Base-by-base conservation (phyloP, 2,329 filamentous ascomycete species). In the Scedosporium apiospermum region DNA sequence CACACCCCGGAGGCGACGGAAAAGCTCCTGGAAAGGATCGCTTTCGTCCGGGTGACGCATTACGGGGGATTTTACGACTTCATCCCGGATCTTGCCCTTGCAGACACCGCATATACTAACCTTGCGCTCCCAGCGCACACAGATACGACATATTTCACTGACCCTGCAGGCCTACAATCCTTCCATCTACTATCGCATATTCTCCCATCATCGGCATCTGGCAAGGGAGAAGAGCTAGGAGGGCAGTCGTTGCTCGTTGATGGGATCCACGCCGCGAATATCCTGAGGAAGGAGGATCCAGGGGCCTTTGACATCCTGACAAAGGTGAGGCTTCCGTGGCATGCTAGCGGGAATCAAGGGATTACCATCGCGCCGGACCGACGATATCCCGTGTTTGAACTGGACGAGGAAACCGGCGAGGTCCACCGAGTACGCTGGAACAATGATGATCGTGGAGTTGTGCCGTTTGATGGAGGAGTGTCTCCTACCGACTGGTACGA, bases 61-160 rank as follows among this genome's bases (percentile, higher is more conserved):
- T 99, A 98, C 73, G 93, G 91, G 77, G 85, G 76, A 64, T 82
- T 82, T 70, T 84, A 83, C 69, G 93, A 97, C 74, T 98, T 98
- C 73, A 90, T 90, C 0, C 89, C 93, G 4, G 90, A 97, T 73
- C 82, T 97, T 26, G 88, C 91, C 30, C 88, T 88, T 70, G 93
- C 93, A 66, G 92, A 96, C 70, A 96, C 90, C 1, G 92, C 92
- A 3, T 99, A 98, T 76, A 97, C 93, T 1, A 91, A 89, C 68
- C 81, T 95, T 60, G 87, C 87, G 1, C 83, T 99, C 2, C 85
- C 86, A 21, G 88, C 90, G 0, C 95, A 99, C 74, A 98, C 93
- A 1, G 95, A 99, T 75, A 98, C 86, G 6, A 96, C 93, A 1
- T 98, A 99, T 75, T 98, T 98, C 76, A 92, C 86, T 23, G 93